Evolutionary conservation across 2,329 filamentous ascomycete species (phyloP).

Genomic region (Pyrenophora tritici-repentis): DNA sequence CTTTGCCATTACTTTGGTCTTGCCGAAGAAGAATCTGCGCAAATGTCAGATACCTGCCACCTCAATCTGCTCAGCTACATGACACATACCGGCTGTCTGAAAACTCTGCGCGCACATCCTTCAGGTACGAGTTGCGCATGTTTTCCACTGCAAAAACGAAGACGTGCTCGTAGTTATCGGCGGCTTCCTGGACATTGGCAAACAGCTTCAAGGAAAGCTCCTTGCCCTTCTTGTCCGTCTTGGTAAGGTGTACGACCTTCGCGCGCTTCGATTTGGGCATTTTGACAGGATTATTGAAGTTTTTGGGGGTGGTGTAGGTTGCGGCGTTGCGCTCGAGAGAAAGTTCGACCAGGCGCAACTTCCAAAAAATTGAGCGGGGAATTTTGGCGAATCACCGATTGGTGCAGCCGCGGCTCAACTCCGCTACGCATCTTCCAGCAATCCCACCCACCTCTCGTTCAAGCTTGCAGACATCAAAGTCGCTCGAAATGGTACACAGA

Average conservation of each 20-base stretch:
- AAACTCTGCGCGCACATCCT: constrained; percentile 84
- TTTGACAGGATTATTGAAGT: constrained; percentile 38
- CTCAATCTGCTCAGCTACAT: background rate
- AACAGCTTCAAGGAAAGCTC: constrained; percentile 86
- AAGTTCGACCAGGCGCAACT: constrained; percentile 33
- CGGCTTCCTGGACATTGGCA: constrained; percentile 81
- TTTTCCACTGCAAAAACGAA: constrained; percentile 95
- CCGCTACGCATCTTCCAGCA: constrained; percentile 13
- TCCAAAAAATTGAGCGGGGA: constrained; percentile 37
- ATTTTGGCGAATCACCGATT: constrained; percentile 40
- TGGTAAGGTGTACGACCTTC: constrained; percentile 85
- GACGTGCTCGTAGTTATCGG: constrained; percentile 85
- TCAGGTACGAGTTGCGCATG: constrained; percentile 97
- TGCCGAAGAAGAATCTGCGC: constrained; percentile 90
- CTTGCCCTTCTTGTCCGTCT: constrained; percentile 93
- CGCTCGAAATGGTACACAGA: constrained; percentile 29
- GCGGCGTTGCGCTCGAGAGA: constrained; percentile 15
- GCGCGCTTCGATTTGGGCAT: constrained; percentile 98
- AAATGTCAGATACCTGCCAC: constrained; percentile 8
- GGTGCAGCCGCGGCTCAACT: constrained; percentile 32
- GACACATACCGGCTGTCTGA: constrained; percentile 75
- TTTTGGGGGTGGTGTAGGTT: constrained; percentile 9
- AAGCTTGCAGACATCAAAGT: constrained; percentile 6
- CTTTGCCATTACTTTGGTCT: constrained; percentile 98
- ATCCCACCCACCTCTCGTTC: constrained; percentile 1